These are phyloP conservation scores for Neonectria hederae DNA, from an alignment of 2,329 filamentous ascomycete genomes.

Conservation along the genomic window DNA sequence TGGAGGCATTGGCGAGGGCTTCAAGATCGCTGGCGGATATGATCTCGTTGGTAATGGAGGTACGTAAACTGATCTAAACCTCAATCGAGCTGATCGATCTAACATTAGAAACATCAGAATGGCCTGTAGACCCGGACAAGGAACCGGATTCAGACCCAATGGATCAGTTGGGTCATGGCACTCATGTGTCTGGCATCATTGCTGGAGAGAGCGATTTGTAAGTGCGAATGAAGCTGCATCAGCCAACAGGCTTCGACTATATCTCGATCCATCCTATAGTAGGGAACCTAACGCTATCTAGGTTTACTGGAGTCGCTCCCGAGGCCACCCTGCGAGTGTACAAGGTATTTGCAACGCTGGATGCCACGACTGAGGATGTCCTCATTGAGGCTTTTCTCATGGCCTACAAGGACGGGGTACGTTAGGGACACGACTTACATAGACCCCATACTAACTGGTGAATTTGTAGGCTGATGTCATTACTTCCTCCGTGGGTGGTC, in stretches of 20 bases:
- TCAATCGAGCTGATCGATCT: background rate
- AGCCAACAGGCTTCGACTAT: no score
- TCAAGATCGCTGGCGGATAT: slow-evolving; percentile 40
- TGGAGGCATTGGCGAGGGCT: slow-evolving; percentile 38
- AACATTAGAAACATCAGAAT: background rate
- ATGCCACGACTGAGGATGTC: slow-evolving; percentile 7
- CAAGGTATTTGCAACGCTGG: slow-evolving; percentile 38
- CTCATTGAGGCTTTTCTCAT: slow-evolving; percentile 49
- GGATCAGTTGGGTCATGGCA: slow-evolving; percentile 42
- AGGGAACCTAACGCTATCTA: background rate
- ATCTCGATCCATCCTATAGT: background rate
- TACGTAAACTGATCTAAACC: background rate
- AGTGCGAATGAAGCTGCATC: background rate
- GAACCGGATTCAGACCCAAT: slow-evolving; percentile 40
- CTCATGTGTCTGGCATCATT: slow-evolving; percentile 46
- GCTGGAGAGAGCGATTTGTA: slow-evolving; percentile 33
- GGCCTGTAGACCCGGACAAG: slow-evolving; percentile 15
- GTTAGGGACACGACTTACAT: background rate
- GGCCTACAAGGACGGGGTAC: slow-evolving; percentile 48
- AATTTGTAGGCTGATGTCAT: slow-evolving; percentile 45
- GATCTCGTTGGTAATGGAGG: slow-evolving; percentile 36
- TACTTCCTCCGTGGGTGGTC: slow-evolving; percentile 43
- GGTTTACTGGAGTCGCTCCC: slow-evolving; percentile 41
- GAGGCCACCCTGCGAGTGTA: slow-evolving; percentile 42
- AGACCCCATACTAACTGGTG: background rate